Conservation (phyloP, 2,329 filamentous ascomycete genomes). For the Ophiostoma australiae region DNA sequence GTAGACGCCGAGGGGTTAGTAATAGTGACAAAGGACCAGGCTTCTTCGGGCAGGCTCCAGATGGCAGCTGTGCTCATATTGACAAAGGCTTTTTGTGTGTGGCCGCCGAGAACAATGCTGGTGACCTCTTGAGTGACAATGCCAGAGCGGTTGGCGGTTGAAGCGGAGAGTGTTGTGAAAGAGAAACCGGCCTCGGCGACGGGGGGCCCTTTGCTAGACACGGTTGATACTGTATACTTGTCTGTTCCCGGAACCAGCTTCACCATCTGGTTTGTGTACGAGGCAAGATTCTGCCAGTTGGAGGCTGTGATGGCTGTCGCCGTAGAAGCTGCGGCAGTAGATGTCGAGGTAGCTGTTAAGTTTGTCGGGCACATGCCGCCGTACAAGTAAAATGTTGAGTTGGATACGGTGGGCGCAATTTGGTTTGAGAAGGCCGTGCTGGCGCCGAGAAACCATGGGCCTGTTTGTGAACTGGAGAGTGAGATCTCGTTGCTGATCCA, state of each 20-base stretch:
- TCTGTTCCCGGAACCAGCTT: conserved; percentile 50
- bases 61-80: conserved; percentile 90
- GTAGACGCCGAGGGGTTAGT: conserved; percentile 33
- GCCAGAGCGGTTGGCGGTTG: conserved; percentile 59
- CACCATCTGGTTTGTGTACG: conserved; percentile 78
- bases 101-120: conserved; percentile 78
- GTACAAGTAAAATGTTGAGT: conserved; percentile 65
- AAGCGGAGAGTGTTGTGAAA: conserved; percentile 67
- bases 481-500: conserved; percentile 19
- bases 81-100: conserved; percentile 77
- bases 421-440: conserved; percentile 64
- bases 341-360: conserved; percentile 31
- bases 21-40: conserved; percentile 78
- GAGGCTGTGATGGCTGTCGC: conserved; percentile 33
- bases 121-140: conserved; percentile 66
- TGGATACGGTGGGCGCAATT: conserved; percentile 48
- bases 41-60: conserved; percentile 79
- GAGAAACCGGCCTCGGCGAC: conserved; percentile 83
- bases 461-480: conserved; percentile 25
- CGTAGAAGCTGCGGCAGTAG: conserved; percentile 31
- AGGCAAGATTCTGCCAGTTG: conserved; percentile 62
- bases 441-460: conserved; percentile 49
- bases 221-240: conserved; percentile 37
- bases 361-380: conserved; percentile 75
- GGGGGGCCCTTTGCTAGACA: conserved; percentile 54